Conservation (phyloP, 116 monocot species). For the Trichopus zeylanicus region DNA sequence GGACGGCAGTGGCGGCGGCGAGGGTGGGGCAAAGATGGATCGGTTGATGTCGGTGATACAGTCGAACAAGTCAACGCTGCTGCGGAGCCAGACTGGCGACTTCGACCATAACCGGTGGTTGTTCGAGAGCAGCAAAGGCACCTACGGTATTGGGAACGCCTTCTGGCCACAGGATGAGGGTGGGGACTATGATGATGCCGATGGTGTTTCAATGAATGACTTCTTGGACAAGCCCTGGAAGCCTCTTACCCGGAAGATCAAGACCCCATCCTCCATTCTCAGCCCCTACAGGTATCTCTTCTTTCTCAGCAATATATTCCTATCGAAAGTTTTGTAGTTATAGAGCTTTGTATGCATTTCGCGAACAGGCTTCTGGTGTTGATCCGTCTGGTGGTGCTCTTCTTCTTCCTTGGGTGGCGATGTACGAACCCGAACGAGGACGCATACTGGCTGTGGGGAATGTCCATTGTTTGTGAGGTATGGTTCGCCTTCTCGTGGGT, state of each 20-base stretch:
- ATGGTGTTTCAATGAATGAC: conserved; percentile 37
- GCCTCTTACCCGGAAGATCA: conserved; percentile 78
- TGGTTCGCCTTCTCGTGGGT: conserved; percentile 96
- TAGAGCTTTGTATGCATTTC: too few relatives aligned
- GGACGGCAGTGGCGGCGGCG: conserved; percentile 2
- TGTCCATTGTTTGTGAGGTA: conserved; percentile 81
- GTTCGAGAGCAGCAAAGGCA: conserved; percentile 69
- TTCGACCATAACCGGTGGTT: conserved; percentile 91
- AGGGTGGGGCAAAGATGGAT: conserved; percentile 13
- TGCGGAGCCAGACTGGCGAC: conserved; percentile 75
- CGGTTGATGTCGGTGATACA: conserved; percentile 55
- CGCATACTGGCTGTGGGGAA: conserved; percentile 83
- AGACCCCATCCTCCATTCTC: conserved; percentile 38
- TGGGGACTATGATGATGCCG: conserved; percentile 19
- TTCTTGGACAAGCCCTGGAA: conserved; percentile 97
- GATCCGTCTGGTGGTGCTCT: conserved; percentile 40
- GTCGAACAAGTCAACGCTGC: conserved; percentile 57
- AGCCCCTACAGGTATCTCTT: conserved; percentile 97
- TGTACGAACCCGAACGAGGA: conserved; percentile 64
- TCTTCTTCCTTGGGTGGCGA: conserved; percentile 58
- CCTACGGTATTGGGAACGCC: conserved; percentile 88
- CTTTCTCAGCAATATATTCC: too few relatives aligned
- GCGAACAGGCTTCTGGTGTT: conserved; percentile 53
- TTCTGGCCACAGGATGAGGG: conserved; percentile 42
- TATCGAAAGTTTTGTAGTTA: too few relatives aligned